Percentiles rank a stretch among this genome's conserved stretches.
Evolutionary conservation across 2,329 filamentous ascomycete genomes (phyloP).

Genomic region (Colletotrichum sp.): DNA sequence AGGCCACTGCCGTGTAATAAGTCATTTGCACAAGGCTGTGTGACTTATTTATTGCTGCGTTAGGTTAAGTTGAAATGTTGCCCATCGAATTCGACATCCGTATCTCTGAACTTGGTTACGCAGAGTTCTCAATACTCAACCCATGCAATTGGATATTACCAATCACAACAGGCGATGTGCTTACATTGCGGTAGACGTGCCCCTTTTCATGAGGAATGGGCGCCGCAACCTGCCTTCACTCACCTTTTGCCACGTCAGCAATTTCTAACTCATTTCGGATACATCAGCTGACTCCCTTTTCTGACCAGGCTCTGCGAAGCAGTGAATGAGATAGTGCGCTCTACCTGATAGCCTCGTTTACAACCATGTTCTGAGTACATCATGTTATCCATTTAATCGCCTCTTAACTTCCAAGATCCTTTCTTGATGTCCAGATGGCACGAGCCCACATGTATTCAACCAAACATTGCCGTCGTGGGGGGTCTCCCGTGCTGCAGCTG

Average conservation of each 20-base stretch:
- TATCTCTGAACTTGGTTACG: accelerated
- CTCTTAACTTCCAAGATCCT: background rate
- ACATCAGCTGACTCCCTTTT: background rate
- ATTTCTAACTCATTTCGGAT: background rate
- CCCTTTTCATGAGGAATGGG: background rate
- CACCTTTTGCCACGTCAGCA: background rate
- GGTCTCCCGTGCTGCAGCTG: background rate
- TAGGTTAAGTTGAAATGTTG: background rate
- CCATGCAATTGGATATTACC: background rate
- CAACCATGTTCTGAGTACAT: background rate
- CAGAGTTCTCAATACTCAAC: no score
- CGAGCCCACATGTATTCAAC: background rate
- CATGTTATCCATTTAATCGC: background rate
- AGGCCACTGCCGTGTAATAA: background rate
- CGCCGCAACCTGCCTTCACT: background rate
- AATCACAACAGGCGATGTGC: background rate
- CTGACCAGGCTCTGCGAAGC: background rate
- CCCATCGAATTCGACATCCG: accelerated
- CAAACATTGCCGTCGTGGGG: background rate
- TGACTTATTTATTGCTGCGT: accelerated
- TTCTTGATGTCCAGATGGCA: background rate
- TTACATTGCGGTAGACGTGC: accelerated
- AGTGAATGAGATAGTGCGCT: background rate
- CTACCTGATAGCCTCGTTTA: background rate
- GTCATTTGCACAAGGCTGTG: background rate